Evolutionary conservation across 2,329 filamentous ascomycete genomes (phyloP).

Genomic region (Neofusicoccum cordaticola): DNA sequence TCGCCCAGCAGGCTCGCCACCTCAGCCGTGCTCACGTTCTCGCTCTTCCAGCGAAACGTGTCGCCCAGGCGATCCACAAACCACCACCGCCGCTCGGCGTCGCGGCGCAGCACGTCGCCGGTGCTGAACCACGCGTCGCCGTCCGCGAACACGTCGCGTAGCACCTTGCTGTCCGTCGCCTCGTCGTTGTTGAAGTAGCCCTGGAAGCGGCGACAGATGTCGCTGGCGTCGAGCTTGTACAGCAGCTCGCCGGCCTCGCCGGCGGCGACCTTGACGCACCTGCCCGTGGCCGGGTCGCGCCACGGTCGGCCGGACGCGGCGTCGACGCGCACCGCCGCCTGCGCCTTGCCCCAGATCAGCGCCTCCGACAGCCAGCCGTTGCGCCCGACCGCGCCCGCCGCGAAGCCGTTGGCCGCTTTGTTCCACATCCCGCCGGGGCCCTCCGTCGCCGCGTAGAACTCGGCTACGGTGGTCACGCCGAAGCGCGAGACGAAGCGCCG

Average conservation of each 20-base stretch:
- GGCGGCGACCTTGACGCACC: background rate
- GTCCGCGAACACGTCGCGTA: slow-evolving; percentile 45
- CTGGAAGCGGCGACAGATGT: slow-evolving; percentile 50
- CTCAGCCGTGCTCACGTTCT: slow-evolving; percentile 50
- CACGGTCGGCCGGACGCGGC: slow-evolving; percentile 61
- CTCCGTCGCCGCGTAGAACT: slow-evolving; percentile 79
- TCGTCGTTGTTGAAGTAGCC: slow-evolving; percentile 69
- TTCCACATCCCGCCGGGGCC: slow-evolving; percentile 46
- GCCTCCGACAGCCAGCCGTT: background rate
- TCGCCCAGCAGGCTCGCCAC: slow-evolving; percentile 42
- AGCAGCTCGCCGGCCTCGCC: slow-evolving; percentile 64
- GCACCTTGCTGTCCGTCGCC: slow-evolving; percentile 59
- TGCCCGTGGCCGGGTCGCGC: slow-evolving; percentile 42
- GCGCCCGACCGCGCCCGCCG: slow-evolving; percentile 5
- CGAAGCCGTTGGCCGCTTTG: background rate
- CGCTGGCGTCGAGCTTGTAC: slow-evolving; percentile 57
- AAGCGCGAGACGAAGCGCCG: slow-evolving; percentile 62
- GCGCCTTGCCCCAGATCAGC: background rate
- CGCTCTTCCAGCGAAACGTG: slow-evolving; percentile 51
- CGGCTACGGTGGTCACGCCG: slow-evolving; percentile 59
- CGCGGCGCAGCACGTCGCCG: slow-evolving; percentile 46
- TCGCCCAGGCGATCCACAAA: slow-evolving; percentile 50
- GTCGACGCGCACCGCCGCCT: slow-evolving; percentile 47
- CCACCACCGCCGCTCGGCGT: slow-evolving; percentile 46
- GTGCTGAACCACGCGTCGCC: slow-evolving; percentile 51